phyloP scores from a whole-genome alignment of 2,329 filamentous ascomycete genomes.

The Fusarium heterosporum region DNA sequence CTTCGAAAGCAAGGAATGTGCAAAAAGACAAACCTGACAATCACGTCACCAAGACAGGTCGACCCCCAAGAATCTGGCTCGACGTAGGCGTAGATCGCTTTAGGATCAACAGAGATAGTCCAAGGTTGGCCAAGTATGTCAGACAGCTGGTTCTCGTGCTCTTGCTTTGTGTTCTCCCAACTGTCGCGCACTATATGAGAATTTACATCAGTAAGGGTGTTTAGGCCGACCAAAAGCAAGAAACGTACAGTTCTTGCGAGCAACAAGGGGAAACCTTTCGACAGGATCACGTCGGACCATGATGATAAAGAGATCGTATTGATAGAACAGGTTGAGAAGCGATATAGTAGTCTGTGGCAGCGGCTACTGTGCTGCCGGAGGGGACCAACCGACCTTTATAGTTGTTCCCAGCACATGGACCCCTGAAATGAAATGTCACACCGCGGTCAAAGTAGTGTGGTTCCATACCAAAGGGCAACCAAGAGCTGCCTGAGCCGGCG shows the following conservation, averaged over 20 bases:
- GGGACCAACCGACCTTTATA: conserved; percentile 26
- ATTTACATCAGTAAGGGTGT: neutral
- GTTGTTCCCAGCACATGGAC: neutral
- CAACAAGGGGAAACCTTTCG: conserved; percentile 63
- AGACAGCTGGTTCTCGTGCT: conserved; percentile 58
- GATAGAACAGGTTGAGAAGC: too few relatives aligned
- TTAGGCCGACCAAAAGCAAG: conserved; percentile 3
- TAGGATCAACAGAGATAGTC: conserved; percentile 62
- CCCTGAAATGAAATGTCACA: conserved; percentile 18
- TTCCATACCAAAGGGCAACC: neutral
- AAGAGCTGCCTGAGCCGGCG: neutral
- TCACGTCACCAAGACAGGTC: conserved; percentile 58
- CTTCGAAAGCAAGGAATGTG: fast-evolving
- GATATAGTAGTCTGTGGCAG: neutral
- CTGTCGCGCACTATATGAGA: conserved; percentile 60
- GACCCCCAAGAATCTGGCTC: conserved; percentile 56
- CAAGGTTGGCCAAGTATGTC: conserved; percentile 60
- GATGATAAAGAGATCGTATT: neutral
- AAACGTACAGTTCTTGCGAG: conserved; percentile 62
- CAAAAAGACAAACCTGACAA: conserved; percentile 53
- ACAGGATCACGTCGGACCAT: conserved; percentile 56
- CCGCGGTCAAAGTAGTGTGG: neutral
- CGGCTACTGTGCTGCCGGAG: neutral
- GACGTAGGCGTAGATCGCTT: conserved; percentile 61
- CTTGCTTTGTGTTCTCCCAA: conserved; percentile 61